Conservation (phyloP, 495 filamentous ascomycete genomes). For the Cladorrhinum samala region DNA sequence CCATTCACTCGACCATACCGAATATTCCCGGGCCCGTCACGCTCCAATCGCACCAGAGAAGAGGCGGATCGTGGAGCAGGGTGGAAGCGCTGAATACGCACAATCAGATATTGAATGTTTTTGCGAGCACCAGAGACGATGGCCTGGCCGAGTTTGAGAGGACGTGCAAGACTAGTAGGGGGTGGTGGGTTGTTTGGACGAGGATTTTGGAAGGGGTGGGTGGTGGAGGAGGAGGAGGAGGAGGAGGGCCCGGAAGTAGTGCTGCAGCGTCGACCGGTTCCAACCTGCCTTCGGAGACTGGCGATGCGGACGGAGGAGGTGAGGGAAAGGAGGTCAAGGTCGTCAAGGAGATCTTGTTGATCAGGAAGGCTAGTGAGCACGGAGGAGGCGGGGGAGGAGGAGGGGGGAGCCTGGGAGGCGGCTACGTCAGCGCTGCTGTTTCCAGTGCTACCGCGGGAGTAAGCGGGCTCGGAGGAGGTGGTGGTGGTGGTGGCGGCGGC, state of each 20-base stretch:
- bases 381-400: conserved; percentile 15
- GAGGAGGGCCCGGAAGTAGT: neutral
- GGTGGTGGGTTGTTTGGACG: conserved; percentile 98
- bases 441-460: conserved; percentile 7
- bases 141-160: conserved; percentile 60
- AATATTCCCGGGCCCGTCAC: conserved; percentile 67
- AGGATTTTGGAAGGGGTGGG: conserved; percentile 45
- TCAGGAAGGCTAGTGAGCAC: conserved; percentile 71
- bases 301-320: neutral
- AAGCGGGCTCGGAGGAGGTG: conserved; percentile 37
- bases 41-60: neutral
- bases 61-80: conserved; percentile 56
- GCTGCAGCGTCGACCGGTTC: neutral
- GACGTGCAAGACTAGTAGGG: conserved; percentile 84
- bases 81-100: conserved; percentile 89
- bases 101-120: conserved; percentile 72
- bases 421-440: neutral
- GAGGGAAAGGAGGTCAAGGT: conserved; percentile 5
- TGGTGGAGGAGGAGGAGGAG: neutral
- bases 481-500: conserved; percentile 32
- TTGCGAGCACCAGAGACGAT: conserved; percentile 54
- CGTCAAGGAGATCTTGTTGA: conserved; percentile 69
- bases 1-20: conserved; percentile 77
- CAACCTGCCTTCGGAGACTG: neutral
- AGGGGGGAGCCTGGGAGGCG: conserved; percentile 9